These are phyloP conservation scores for Cystofilobasidium macerans DNA, from an alignment of 768 basidiomycete species.

Conservation along the genomic window DNA sequence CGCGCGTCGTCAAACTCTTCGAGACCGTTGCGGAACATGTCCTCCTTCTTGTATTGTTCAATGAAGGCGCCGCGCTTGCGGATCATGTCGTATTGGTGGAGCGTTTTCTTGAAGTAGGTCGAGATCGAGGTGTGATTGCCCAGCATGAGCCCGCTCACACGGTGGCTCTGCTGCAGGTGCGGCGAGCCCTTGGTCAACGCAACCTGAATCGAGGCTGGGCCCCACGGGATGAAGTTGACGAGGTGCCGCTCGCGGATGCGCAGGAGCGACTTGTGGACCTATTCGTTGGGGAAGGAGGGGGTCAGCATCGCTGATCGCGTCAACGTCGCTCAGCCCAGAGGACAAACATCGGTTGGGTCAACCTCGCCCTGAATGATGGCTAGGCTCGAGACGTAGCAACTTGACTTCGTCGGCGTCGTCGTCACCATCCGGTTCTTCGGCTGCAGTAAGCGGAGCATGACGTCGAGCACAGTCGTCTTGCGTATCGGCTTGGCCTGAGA, in stretches of 20 bases:
- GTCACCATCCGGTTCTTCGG: constrained; percentile 98
- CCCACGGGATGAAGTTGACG: constrained; percentile 98
- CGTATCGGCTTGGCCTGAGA: constrained; percentile 82
- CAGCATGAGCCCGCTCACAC: constrained; percentile 95
- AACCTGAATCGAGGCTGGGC: constrained; percentile 94
- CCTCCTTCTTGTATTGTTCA: constrained; percentile 95
- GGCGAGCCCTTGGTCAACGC: constrained; percentile 76
- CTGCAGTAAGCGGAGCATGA: constrained; percentile 93
- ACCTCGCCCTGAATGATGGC: constrained; percentile 99
- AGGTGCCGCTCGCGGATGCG: constrained; percentile 92
- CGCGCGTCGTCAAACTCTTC: constrained; percentile 98
- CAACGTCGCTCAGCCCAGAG: not conserved
- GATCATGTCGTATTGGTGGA: constrained; percentile 85
- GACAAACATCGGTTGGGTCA: constrained; percentile 82
- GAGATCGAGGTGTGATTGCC: constrained; percentile 99
- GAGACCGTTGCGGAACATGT: constrained; percentile 81
- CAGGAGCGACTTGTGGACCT: constrained; percentile 95
- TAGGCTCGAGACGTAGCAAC: constrained; percentile 93
- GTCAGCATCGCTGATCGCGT: not conserved
- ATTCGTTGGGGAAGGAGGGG: constrained; percentile 6
- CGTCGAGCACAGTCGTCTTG: constrained; percentile 91
- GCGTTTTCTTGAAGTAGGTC: constrained; percentile 86
- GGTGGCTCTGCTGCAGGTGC: constrained; percentile 75
- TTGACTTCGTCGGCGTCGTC: constrained; percentile 77
- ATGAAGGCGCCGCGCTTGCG: constrained; percentile 83